Evolutionary conservation across 1,284 basidiomycete genomes (phyloP), one percentile per base, ranked within the genome.

Genomic region (Pulveroboletus ridleyi): DNA sequence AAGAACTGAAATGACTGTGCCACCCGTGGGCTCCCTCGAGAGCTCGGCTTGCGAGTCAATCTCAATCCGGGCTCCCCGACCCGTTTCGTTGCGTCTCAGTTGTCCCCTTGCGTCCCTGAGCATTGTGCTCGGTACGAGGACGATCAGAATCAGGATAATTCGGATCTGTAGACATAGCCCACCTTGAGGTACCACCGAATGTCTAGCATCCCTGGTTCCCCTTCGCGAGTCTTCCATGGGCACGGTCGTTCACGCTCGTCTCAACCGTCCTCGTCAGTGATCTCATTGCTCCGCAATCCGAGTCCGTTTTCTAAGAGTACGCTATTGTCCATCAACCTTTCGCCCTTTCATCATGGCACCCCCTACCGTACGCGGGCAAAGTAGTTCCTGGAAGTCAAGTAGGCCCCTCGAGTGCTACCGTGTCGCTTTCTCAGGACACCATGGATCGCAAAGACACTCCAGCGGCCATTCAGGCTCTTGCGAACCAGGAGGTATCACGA

Each of bases 291-390:
- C 39, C 73, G 74, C n/a, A 78, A 78, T 44, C 76, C 76, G 20
- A 77, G 67, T 61, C 76, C 76, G 20, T 76, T 78, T 59, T 77
- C 77, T 29, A 78, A 78, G 75, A 77, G 76, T 47, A 73, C 76
- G 11, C 70, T 77, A 2, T 76, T 76, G 57, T 47, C 78, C 2
- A 66, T 74, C 33, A 77, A 72, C 49, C 29, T 75, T n/a, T 75
- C 74, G 1, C 74, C 73, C 6, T 76, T 76, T 33, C 73, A 70
- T n/a, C 76, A 78, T 46, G 76, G 76, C 54, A 75, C 66, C 52
- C 61, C 75, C 20, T 65, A 69, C 20, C 72, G 76, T 61, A 62
- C 76, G 50, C 76, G 76, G 46, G 66, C 74, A n/a, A 75, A 77
- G 41, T 22, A 77, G 41, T 76, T 76, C 59, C 74, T 57, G 74